phyloP scores from a whole-genome alignment of 139 green algal genomes.

The Nannochloris sp. region DNA sequence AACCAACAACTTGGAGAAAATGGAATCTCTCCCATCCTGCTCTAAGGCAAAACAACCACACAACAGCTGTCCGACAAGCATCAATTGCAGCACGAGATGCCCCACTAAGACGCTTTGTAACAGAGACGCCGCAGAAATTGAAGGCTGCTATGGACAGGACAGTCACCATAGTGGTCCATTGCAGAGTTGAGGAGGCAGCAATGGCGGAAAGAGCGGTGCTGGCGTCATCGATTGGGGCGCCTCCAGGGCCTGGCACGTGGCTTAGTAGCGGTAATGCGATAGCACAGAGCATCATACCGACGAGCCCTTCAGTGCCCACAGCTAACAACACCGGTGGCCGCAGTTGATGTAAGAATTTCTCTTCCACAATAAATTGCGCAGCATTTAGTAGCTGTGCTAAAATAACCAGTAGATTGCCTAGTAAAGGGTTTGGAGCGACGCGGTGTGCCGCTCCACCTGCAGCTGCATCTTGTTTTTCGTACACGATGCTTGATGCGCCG shows the following conservation, averaged over 20 bases:
- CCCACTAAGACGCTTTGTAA: slow-evolving; percentile 63
- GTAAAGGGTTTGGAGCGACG: slow-evolving; percentile 42
- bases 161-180: slow-evolving; percentile 10
- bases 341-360: slow-evolving; percentile 65
- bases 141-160: slow-evolving; percentile 70
- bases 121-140: slow-evolving; percentile 73
- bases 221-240: slow-evolving; percentile 45
- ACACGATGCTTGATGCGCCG: slow-evolving; percentile 52
- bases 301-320: slow-evolving; percentile 55
- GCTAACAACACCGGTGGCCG: slow-evolving; percentile 58
- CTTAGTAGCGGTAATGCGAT: slow-evolving; percentile 53
- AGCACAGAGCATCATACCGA: slow-evolving; percentile 55
- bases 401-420: slow-evolving; percentile 72
- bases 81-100: slow-evolving; percentile 73
- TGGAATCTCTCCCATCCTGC: slow-evolving; percentile 81
- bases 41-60: slow-evolving; percentile 66
- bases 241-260: slow-evolving; percentile 32
- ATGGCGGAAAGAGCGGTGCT: not conserved
- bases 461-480: not conserved
- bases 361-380: slow-evolving; percentile 81
- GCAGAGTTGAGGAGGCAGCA: not conserved
- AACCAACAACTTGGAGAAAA: slow-evolving; percentile 69
- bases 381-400: slow-evolving; percentile 52
- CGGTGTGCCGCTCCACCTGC: not conserved
- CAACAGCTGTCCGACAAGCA: slow-evolving; percentile 68